Conservation (phyloP, 805 yeast species). For the Metschnikowia picachoensis region DNA sequence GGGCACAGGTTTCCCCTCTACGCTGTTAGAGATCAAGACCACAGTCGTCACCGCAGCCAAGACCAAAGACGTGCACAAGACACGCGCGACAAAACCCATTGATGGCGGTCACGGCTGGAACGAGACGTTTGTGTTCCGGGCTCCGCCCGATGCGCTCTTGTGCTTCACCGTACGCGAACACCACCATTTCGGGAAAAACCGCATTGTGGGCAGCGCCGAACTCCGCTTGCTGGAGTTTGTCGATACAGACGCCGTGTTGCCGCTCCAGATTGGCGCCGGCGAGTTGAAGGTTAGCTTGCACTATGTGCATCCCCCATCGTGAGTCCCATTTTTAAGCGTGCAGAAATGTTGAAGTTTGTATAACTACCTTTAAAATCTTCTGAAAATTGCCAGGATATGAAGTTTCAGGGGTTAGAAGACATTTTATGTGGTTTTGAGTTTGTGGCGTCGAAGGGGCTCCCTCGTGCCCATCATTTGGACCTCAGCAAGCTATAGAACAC, state of each 20-base stretch:
- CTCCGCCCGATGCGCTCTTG: constrained; percentile 57
- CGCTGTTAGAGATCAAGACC: constrained; percentile 49
- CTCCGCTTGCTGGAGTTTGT: constrained; percentile 48
- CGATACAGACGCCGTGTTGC: constrained; percentile 42
- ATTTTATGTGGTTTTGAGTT: too few species aligned
- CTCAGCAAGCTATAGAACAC: too few species aligned
- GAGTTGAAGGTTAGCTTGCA: constrained; percentile 38
- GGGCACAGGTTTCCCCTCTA: constrained; percentile 38
- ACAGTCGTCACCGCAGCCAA: constrained; percentile 43
- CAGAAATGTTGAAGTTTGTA: not conserved
- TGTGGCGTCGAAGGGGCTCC: too few species aligned
- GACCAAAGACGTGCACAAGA: constrained; percentile 59
- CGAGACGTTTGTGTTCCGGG: constrained; percentile 65
- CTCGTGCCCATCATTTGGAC: too few species aligned
- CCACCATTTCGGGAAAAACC: constrained; percentile 70
- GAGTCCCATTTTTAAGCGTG: not conserved
- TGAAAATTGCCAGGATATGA: too few species aligned
- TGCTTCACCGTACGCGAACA: constrained; percentile 60
- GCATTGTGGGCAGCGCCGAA: constrained; percentile 57
- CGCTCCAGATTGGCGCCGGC: constrained; percentile 35
- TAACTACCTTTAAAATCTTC: too few species aligned
- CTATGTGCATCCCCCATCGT: constrained; percentile 19
- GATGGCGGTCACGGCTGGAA: constrained; percentile 50
- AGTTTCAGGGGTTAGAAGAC: too few species aligned
- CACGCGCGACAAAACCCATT: constrained; percentile 51